phyloP scores from a whole-genome alignment of 805 yeast genomes.

The Starmerella cellae region DNA sequence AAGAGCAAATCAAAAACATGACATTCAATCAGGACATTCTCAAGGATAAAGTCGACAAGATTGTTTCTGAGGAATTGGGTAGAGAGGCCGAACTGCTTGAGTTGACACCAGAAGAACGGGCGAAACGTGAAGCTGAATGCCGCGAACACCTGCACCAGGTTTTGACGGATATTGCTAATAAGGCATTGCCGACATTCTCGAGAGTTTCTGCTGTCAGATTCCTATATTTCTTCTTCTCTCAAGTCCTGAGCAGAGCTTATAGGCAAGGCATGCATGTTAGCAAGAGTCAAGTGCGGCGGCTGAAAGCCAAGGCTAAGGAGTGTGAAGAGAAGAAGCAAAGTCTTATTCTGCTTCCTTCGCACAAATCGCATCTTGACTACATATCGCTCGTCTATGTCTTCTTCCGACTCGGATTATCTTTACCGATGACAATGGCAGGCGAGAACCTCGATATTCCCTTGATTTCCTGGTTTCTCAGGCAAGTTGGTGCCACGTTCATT shows the following conservation, averaged over 20 bases:
- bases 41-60: slow-evolving; percentile 22
- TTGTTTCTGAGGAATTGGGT: slow-evolving; percentile 25
- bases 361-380: slow-evolving; percentile 50
- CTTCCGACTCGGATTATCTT: slow-evolving; percentile 40
- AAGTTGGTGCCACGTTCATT: slow-evolving; percentile 45
- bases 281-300: slow-evolving; percentile 25
- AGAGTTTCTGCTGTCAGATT: slow-evolving; percentile 23
- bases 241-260: slow-evolving; percentile 30
- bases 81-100: slow-evolving; percentile 22
- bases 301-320: slow-evolving; percentile 27
- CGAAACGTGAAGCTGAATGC: slow-evolving; percentile 21
- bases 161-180: slow-evolving; percentile 24
- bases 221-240: slow-evolving; percentile 29
- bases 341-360: slow-evolving; percentile 42
- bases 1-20: slow-evolving; percentile 22
- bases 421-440: slow-evolving; percentile 52
- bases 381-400: slow-evolving; percentile 43
- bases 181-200: slow-evolving; percentile 28
- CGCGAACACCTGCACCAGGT: slow-evolving; percentile 24
- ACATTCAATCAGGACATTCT: slow-evolving; percentile 26
- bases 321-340: slow-evolving; percentile 28
- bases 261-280: slow-evolving; percentile 33
- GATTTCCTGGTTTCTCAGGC: slow-evolving; percentile 38
- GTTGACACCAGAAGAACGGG: slow-evolving; percentile 20
- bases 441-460: slow-evolving; percentile 49